phyloP scores from a whole-genome alignment of 2,329 filamentous ascomycete species.

The Myriosclerotinia curreyana region DNA sequence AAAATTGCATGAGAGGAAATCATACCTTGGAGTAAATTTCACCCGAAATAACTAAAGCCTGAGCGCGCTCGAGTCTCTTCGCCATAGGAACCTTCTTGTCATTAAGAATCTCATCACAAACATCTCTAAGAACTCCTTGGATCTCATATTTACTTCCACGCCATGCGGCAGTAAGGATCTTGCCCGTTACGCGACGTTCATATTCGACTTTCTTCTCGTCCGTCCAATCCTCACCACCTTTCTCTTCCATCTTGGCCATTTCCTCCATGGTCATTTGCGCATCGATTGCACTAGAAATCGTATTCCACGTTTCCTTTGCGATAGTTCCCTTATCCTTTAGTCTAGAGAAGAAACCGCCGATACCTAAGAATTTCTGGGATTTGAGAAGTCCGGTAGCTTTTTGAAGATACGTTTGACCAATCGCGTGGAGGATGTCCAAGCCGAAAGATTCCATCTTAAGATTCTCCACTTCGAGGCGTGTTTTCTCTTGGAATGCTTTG shows the following conservation, averaged over 20 bases:
- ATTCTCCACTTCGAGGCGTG: constrained; percentile 90
- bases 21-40: constrained; percentile 84
- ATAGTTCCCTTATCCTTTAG: constrained; percentile 95
- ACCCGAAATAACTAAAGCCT: constrained; percentile 83
- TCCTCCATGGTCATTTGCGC: constrained; percentile 99
- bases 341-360: constrained; percentile 89
- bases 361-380: constrained; percentile 94
- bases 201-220: constrained; percentile 96
- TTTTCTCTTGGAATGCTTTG: constrained; percentile 88
- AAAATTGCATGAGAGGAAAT: constrained; percentile 16
- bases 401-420: constrained; percentile 83
- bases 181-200: constrained; percentile 91
- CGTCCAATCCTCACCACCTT: constrained; percentile 95
- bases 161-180: constrained; percentile 97
- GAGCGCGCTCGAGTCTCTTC: constrained; percentile 87
- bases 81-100: constrained; percentile 72
- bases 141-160: constrained; percentile 97
- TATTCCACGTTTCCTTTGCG: constrained; percentile 98
- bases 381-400: constrained; percentile 88
- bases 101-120: constrained; percentile 84
- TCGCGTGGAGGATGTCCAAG: constrained; percentile 91
- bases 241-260: constrained; percentile 94
- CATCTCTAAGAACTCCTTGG: constrained; percentile 89
- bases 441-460: constrained; percentile 99
- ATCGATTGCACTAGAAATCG: constrained; percentile 92